Conservation (phyloP, 202 grass and related monocot species). For the Panicum virgatum region DNA sequence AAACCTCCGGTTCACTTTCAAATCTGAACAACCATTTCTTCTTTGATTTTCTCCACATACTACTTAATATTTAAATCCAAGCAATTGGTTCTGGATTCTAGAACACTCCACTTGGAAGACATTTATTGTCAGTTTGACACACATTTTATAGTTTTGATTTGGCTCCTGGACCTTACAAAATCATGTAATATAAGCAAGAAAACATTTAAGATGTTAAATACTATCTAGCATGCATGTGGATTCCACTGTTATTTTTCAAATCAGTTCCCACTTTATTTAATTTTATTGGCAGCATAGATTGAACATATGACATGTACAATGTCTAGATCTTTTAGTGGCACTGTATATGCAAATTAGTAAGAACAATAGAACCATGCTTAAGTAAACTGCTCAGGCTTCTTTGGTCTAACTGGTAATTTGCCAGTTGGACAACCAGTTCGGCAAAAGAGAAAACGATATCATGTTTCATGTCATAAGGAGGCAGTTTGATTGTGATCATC, state of each 20-base stretch:
- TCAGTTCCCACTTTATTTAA: background rate
- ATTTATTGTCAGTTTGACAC: background rate
- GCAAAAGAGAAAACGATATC: background rate
- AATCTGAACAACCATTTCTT: background rate
- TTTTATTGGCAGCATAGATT: background rate
- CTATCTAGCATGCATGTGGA: background rate
- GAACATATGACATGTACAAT: background rate
- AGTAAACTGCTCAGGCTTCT: background rate
- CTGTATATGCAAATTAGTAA: background rate
- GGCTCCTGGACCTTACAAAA: background rate
- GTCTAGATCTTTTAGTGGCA: background rate
- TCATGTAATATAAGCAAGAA: background rate
- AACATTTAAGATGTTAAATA: background rate
- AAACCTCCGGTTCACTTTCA: background rate
- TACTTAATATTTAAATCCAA: conserved; percentile 5
- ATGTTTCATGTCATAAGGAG: background rate
- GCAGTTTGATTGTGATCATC: background rate
- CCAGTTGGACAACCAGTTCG: background rate
- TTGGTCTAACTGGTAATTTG: background rate
- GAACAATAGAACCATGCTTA: background rate
- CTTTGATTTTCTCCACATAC: background rate
- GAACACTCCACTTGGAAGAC: background rate
- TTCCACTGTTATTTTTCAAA: background rate
- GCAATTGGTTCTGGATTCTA: background rate
- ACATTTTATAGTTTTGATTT: background rate